phyloP scores from a whole-genome alignment of 2,329 filamentous ascomycete species.

The Aspergillus aculeatus region DNA sequence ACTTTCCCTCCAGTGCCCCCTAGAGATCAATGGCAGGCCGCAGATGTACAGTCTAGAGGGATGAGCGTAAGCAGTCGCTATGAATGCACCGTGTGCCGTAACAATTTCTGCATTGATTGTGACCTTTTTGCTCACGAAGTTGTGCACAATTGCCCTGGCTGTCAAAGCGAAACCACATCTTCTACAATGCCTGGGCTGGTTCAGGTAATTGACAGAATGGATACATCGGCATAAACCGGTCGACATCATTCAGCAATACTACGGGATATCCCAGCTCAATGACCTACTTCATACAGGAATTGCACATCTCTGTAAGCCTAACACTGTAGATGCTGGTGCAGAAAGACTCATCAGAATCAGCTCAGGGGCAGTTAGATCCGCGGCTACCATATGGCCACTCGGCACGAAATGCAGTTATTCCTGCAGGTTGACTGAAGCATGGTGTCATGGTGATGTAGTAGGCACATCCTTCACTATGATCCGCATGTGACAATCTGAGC shows the following conservation, averaged over 20 bases:
- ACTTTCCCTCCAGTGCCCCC: slow-evolving; percentile 62
- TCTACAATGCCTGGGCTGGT: slow-evolving; percentile 2
- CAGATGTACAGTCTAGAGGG: slow-evolving; percentile 53
- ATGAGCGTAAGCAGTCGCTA: slow-evolving; percentile 86
- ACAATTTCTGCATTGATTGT: slow-evolving; percentile 97
- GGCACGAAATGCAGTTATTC: background rate
- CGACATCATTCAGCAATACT: background rate
- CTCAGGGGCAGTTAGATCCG: background rate
- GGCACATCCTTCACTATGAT: background rate
- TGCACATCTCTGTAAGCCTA: background rate
- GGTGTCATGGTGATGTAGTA: background rate
- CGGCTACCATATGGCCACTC: background rate
- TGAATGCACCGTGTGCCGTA: slow-evolving; percentile 78
- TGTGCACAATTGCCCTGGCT: slow-evolving; percentile 93
- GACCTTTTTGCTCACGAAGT: slow-evolving; percentile 94
- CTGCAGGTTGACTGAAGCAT: too few relatives aligned
- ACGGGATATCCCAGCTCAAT: background rate
- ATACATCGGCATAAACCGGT: slow-evolving; percentile 25
- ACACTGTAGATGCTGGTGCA: background rate
- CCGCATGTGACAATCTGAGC: background rate
- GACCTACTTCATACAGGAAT: background rate
- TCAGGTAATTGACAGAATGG: slow-evolving; percentile 34
- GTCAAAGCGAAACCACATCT: slow-evolving; percentile 52
- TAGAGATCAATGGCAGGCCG: slow-evolving; percentile 34
- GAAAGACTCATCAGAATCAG: background rate